Percentiles rank a stretch among this genome's conserved stretches.
phyloP scores from a whole-genome alignment of 2,329 filamentous ascomycete genomes.

The Periconia digitata region DNA sequence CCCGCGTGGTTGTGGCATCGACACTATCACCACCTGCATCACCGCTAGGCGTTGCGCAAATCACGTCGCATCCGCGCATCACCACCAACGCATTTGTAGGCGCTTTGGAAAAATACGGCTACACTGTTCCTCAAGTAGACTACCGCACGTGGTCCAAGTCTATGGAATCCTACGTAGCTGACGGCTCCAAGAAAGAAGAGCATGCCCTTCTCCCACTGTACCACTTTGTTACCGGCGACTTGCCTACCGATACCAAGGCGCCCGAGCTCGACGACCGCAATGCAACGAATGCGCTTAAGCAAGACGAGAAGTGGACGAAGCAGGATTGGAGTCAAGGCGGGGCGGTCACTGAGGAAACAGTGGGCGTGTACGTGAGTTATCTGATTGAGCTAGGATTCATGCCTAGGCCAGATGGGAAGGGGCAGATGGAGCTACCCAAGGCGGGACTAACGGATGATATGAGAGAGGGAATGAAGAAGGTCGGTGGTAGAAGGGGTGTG shows the following conservation, averaged over 20 bases:
- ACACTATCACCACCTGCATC: constrained; percentile 63
- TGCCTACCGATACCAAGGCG: constrained; percentile 70
- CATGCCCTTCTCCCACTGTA: constrained; percentile 71
- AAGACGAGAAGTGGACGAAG: constrained; percentile 62
- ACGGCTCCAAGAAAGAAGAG: constrained; percentile 60
- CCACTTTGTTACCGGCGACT: constrained; percentile 70
- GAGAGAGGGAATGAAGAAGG: constrained; percentile 37
- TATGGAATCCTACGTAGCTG: constrained; percentile 69
- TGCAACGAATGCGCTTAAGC: constrained; percentile 63
- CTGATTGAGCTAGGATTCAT: constrained; percentile 66
- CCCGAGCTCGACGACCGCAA: constrained; percentile 76
- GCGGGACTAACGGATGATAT: constrained; percentile 33
- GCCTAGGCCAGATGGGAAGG: constrained; percentile 37
- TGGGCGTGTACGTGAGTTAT: constrained; percentile 66
- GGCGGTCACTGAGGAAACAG: constrained; percentile 61
- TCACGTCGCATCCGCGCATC: constrained; percentile 77
- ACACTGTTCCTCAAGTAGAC: constrained; percentile 64
- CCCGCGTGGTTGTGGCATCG: constrained; percentile 74
- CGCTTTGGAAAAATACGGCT: constrained; percentile 71
- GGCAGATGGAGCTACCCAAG: constrained; percentile 28
- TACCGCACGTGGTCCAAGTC: constrained; percentile 70
- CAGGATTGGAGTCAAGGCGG: constrained; percentile 58
- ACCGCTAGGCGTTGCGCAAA: constrained; percentile 67
- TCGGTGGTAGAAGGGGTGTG: constrained; percentile 34
- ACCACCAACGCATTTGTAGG: constrained; percentile 77